Evolutionary conservation across 495 filamentous ascomycete genomes (phyloP), one percentile per base, ranked within the genome.

Genomic region (Collariella sp.): DNA sequence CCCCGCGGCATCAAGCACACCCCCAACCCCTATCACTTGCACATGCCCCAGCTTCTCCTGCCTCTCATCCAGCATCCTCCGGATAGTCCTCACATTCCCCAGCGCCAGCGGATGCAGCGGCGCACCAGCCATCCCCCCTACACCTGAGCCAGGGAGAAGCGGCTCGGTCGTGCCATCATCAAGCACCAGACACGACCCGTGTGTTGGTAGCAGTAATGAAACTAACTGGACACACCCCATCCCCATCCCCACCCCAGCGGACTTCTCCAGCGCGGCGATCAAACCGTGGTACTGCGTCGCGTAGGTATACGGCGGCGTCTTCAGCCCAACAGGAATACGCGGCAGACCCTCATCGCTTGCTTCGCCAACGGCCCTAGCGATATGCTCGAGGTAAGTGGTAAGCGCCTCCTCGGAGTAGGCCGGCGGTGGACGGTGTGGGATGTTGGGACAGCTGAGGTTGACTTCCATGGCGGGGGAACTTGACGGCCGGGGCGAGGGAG

Each of bases 371-470:
- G 36, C 43, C 1, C 12, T 6, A 4, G 20, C 5, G n/a, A 83
- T 63, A 0, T 58, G 22, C 0, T 41, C 26, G 4, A 88, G 63
- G 57, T 86, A 87, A 16, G 61, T 53, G 0, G 49, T 18, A 15
- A 89, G 63, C 0, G 67, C 61, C 0, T 54, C 39, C 9, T 65
- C 60, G 7, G 73, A 72, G 66, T 87, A 89, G 0, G 85, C 85
- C 3, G 83, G 84, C 12, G 86, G 85, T 0, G 84, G 84, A 26
- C 76, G 76, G 40, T 70, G 61, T 15, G 76, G 73, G 51, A 89
- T 88, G 67, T 89, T 88, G 0, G 85, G 85, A 60, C 85, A 89
- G 57, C 77, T 82, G 41, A 89, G 79, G 61, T 89, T 88, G 55
- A 88, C 70, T 62, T 89, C 85, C 67, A 86, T 75, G 16, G 77